A percentile compares a stretch with the other conserved stretches of the same genome.
These are phyloP conservation scores for Furcasterigmium sp. DNA, from an alignment of 2,329 filamentous ascomycete species.

Conservation along the genomic window DNA sequence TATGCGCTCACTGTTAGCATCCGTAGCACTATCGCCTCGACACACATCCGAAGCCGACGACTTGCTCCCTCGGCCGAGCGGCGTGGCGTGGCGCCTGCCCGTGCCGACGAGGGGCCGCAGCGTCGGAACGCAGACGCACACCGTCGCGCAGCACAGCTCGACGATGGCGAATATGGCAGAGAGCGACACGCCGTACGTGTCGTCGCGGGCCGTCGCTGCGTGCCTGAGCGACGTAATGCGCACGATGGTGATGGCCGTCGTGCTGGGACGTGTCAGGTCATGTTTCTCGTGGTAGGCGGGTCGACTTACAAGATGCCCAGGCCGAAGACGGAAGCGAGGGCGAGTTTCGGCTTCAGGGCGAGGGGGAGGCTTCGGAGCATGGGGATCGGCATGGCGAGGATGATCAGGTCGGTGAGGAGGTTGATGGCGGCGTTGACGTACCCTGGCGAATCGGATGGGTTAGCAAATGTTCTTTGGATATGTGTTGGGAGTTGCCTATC, in stretches of 20 bases:
- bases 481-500: too few relatives aligned
- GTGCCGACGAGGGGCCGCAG: slow-evolving; percentile 22
- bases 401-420: slow-evolving; percentile 11
- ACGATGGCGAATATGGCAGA: slow-evolving; percentile 30
- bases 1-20: neutral
- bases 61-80: neutral
- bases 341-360: slow-evolving; percentile 6
- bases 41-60: neutral
- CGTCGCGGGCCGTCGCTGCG: slow-evolving; percentile 18
- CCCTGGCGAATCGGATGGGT: too few relatives aligned
- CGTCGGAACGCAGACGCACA: slow-evolving; percentile 33
- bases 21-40: neutral
- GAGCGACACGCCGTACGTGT: slow-evolving; percentile 24
- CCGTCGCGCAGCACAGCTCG: slow-evolving; percentile 31
- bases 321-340: slow-evolving; percentile 8
- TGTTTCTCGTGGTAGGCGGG: too few relatives aligned
- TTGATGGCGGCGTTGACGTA: slow-evolving; percentile 8
- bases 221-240: slow-evolving; percentile 23
- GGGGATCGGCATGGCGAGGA: slow-evolving; percentile 11
- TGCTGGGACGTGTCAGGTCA: neutral
- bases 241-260: slow-evolving; percentile 12
- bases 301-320: slow-evolving; percentile 11
- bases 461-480: too few relatives aligned
- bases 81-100: slow-evolving; percentile 10
- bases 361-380: slow-evolving; percentile 7